Evolutionary conservation across 139 green algal species (phyloP).

Genomic region (Picochlorum sp.): DNA sequence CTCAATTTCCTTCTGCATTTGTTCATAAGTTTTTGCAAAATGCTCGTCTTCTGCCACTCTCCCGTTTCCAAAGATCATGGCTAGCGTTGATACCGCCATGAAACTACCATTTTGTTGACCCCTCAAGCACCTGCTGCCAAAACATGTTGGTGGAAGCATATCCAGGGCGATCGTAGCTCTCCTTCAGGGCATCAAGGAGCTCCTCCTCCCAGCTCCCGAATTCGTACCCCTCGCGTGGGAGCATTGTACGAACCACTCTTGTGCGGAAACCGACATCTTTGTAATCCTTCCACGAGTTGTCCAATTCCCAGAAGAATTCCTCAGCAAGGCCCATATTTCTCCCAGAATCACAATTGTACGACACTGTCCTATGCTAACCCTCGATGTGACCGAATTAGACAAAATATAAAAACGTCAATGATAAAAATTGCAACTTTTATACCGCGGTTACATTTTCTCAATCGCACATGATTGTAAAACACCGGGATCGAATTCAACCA

Average conservation of each 20-base stretch:
- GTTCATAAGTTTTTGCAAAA: background rate
- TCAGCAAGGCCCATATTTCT: background rate
- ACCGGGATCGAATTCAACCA: too few relatives aligned
- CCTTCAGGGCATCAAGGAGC: background rate
- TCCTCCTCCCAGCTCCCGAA: background rate
- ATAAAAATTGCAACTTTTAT: too few relatives aligned
- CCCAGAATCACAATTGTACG: too few relatives aligned
- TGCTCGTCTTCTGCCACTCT: slow-evolving; percentile 1
- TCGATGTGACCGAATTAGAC: too few relatives aligned
- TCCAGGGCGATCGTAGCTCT: background rate
- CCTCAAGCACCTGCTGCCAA: background rate
- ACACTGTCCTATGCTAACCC: too few relatives aligned
- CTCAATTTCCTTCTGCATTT: background rate
- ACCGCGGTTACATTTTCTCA: too few relatives aligned
- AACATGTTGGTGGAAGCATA: background rate
- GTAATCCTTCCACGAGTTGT: background rate
- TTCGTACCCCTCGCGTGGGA: background rate
- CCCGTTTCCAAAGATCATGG: background rate
- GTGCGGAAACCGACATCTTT: background rate
- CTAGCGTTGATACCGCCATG: background rate
- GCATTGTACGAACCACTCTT: background rate
- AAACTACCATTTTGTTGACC: background rate
- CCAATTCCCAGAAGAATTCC: slow-evolving; percentile 2
- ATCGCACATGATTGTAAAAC: too few relatives aligned
- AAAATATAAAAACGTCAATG: too few relatives aligned